Conservation (phyloP, 2,329 filamentous ascomycete species). For the Harringtonia aguacate region DNA sequence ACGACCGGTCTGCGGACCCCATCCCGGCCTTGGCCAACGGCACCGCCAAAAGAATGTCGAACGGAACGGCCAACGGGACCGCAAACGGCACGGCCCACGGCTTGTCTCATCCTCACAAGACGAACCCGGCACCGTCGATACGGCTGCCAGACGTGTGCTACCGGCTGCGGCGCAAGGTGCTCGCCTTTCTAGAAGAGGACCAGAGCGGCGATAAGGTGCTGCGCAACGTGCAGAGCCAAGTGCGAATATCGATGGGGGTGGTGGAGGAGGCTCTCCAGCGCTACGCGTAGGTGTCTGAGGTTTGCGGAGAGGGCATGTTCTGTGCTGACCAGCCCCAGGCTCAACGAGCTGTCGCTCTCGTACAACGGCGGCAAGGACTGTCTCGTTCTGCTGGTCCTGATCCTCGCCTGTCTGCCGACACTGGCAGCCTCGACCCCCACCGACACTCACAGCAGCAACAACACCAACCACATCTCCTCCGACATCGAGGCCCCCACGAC, state of each 20-base stretch:
- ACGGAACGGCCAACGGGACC: neutral
- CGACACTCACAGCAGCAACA: neutral
- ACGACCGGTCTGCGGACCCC: too few relatives aligned
- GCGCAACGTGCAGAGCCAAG: conserved; percentile 61
- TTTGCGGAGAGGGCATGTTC: too few relatives aligned
- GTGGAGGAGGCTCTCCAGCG: conserved; percentile 63
- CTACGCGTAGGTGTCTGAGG: conserved; percentile 67
- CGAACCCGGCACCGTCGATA: neutral
- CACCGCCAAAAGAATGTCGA: too few relatives aligned
- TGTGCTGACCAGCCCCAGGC: conserved; percentile 30
- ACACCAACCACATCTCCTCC: conserved; percentile 2
- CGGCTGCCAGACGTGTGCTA: conserved; percentile 29
- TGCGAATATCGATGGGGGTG: conserved; percentile 59
- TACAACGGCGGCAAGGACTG: conserved; percentile 99
- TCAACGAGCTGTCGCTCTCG: conserved; percentile 72
- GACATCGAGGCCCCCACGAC: conserved; percentile 1
- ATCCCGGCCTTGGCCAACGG: too few relatives aligned
- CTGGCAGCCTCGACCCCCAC: neutral
- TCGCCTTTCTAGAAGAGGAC: conserved; percentile 50
- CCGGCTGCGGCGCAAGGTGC: conserved; percentile 48
- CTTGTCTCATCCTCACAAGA: neutral
- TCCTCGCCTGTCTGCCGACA: conserved; percentile 54
- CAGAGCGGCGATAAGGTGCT: conserved; percentile 45
- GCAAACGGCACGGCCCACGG: too few relatives aligned
- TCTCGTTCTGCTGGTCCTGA: conserved; percentile 79